phyloP scores from a whole-genome alignment of 441 rosid genomes.

The Syzygium malaccense region DNA sequence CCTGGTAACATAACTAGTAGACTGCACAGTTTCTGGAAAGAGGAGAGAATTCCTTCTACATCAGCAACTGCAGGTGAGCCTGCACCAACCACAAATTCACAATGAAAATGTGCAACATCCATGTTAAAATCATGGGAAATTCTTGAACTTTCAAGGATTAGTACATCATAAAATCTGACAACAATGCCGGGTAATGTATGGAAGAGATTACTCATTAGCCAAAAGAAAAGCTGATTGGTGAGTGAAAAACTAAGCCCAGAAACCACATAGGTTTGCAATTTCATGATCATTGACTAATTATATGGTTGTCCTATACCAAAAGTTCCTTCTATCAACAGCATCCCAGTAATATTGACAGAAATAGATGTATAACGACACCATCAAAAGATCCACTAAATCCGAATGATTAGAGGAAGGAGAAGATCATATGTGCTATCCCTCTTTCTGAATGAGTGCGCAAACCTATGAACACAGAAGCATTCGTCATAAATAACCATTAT shows the following conservation, averaged over 20 bases:
- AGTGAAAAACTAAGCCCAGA: background rate
- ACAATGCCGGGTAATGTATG: background rate
- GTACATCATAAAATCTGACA: background rate
- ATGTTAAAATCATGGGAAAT: background rate
- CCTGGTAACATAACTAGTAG: slow-evolving; percentile 83
- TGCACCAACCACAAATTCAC: slow-evolving; percentile 13
- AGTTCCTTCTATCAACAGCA: background rate
- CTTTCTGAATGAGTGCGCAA: background rate
- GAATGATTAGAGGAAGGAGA: background rate
- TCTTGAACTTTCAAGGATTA: background rate
- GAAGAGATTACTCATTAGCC: background rate
- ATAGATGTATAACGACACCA: background rate
- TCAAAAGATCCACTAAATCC: background rate
- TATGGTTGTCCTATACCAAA: background rate
- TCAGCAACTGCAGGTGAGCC: slow-evolving; percentile 38
- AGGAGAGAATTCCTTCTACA: slow-evolving; percentile 43
- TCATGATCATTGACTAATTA: background rate
- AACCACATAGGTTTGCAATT: background rate
- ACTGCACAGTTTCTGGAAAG: slow-evolving; percentile 66
- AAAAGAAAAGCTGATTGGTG: background rate
- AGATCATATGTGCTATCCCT: background rate
- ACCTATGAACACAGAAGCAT: background rate
- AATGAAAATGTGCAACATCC: background rate
- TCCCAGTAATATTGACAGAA: background rate
- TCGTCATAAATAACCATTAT: background rate